Conservation (phyloP, 2,329 filamentous ascomycete genomes). For the Acrocalymma vagum region DNA sequence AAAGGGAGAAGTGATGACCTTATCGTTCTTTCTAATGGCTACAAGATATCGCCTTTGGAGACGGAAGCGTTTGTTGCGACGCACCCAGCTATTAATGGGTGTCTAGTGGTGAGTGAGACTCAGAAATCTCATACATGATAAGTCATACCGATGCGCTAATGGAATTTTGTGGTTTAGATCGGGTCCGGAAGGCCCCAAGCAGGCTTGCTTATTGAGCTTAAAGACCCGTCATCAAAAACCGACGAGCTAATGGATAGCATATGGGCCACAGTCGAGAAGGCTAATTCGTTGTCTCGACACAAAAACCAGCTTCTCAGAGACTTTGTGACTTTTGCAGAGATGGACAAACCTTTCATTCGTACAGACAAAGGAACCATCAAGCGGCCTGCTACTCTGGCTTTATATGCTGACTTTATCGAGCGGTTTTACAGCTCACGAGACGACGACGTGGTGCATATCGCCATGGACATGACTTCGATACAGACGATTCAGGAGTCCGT, state of each 20-base stretch:
- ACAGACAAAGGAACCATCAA: slow-evolving; percentile 59
- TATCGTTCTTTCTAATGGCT: slow-evolving; percentile 27
- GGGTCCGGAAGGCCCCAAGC: slow-evolving; percentile 38
- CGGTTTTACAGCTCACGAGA: slow-evolving; percentile 48
- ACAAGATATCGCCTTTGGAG: slow-evolving; percentile 28
- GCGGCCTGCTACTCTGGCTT: slow-evolving; percentile 48
- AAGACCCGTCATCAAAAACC: slow-evolving; percentile 11
- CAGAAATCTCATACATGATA: no score
- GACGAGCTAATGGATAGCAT: slow-evolving; percentile 52
- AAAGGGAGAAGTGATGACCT: slow-evolving; percentile 29
- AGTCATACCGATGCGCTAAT: no score
- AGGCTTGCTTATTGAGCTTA: slow-evolving; percentile 40
- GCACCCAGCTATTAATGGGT: slow-evolving; percentile 39
- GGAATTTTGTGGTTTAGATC: no score
- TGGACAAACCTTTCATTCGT: slow-evolving; percentile 54
- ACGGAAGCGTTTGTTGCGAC: slow-evolving; percentile 30
- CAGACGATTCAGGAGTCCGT: slow-evolving; percentile 13
- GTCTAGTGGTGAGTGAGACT: no score
- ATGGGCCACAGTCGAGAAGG: slow-evolving; percentile 55
- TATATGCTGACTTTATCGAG: slow-evolving; percentile 59
- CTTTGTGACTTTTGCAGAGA: slow-evolving; percentile 53
- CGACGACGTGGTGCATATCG: slow-evolving; percentile 3
- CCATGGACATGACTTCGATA: slow-evolving; percentile 14
- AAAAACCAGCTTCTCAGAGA: slow-evolving; percentile 52
- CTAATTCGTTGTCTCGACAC: slow-evolving; percentile 51